Conservation (phyloP, 352 stramenopile genomes). For the Globisporangium barbulae region DNA sequence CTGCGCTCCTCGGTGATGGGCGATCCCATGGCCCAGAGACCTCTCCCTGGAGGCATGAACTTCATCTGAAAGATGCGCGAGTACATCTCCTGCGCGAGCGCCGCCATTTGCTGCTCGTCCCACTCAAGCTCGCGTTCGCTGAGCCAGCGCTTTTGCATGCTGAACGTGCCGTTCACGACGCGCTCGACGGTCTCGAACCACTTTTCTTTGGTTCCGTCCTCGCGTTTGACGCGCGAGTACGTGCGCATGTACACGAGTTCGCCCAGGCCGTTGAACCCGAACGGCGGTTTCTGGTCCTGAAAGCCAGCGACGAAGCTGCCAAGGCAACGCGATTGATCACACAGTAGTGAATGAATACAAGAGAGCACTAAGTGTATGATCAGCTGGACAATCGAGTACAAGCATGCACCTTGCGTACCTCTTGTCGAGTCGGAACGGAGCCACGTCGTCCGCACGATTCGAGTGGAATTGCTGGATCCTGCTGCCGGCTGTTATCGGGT, state of each 20-base stretch:
- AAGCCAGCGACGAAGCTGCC: constrained; percentile 54
- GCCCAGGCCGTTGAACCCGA: constrained; percentile 93
- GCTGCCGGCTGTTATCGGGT: neutral
- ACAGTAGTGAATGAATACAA: neutral
- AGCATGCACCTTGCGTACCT: constrained; percentile 9
- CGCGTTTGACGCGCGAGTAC: constrained; percentile 84
- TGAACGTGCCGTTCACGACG: constrained; percentile 93
- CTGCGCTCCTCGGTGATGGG: constrained; percentile 83
- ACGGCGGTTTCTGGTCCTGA: constrained; percentile 51
- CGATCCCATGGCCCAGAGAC: constrained; percentile 93
- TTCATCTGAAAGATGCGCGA: constrained; percentile 93
- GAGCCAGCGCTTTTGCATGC: constrained; percentile 91
- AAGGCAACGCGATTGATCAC: too few species aligned
- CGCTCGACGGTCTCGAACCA: constrained; percentile 92
- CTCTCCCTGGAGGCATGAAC: constrained; percentile 90
- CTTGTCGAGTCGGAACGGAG: constrained; percentile 16
- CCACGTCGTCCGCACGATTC: too few species aligned
- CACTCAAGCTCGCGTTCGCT: constrained; percentile 47
- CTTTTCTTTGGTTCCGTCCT: constrained; percentile 69
- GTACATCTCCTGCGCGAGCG: constrained; percentile 89
- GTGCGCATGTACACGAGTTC: constrained; percentile 92
- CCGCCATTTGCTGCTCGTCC: constrained; percentile 53
- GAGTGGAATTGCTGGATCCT: neutral
- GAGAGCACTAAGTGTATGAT: neutral
- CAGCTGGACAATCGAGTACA: neutral